Evolutionary conservation across 108 stramenopile species (phyloP).

Genomic region (Cyclotella atomus): DNA sequence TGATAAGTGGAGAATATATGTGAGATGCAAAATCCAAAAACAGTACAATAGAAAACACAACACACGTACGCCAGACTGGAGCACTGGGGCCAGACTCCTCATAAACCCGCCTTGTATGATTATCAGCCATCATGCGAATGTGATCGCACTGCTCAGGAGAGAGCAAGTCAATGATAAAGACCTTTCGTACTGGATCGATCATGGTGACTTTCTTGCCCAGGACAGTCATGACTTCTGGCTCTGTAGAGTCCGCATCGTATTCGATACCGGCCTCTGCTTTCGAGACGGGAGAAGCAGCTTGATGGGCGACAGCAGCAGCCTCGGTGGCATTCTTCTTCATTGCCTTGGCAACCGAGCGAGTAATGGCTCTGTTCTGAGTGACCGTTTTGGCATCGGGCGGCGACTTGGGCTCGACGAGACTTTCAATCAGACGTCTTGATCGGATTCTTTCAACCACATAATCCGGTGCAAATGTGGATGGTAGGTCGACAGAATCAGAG

Average conservation of each 20-base stretch:
- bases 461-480: constrained; percentile 42
- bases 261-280: background rate
- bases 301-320: background rate
- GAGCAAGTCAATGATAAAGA: constrained; percentile 57
- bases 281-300: background rate
- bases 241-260: background rate
- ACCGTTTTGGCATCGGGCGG: background rate
- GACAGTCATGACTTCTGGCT: constrained; percentile 26
- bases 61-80: constrained; percentile 45
- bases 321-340: constrained; percentile 4
- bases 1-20: background rate
- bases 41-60: background rate
- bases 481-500: constrained; percentile 3
- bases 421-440: constrained; percentile 4
- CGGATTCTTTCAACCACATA: constrained; percentile 32
- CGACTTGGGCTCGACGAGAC: background rate
- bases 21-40: background rate
- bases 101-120: constrained; percentile 40
- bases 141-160: constrained; percentile 53
- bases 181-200: constrained; percentile 46
- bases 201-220: constrained; percentile 52
- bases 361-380: constrained; percentile 1
- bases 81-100: constrained; percentile 10
- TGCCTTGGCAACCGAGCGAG: constrained; percentile 16
- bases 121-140: constrained; percentile 51